A percentile compares a stretch with the other conserved stretches of the same genome.
These are phyloP conservation scores for Corchorus olitorius DNA, from an alignment of 345 rosid genomes.

Conservation along the genomic window DNA sequence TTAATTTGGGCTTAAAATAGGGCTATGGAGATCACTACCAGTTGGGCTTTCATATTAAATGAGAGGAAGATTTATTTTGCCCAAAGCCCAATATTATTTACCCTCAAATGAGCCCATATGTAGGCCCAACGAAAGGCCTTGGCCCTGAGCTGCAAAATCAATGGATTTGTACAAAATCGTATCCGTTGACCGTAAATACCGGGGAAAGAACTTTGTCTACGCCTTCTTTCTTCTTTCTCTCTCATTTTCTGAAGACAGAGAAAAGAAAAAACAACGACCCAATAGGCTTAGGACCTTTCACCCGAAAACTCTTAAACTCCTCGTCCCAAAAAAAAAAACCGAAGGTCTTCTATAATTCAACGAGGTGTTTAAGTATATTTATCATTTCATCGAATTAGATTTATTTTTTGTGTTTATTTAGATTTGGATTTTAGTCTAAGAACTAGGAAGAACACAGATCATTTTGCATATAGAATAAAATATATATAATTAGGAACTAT, in stretches of 20 bases:
- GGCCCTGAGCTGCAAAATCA: not conserved
- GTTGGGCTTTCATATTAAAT: not conserved
- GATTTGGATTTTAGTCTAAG: slow-evolving; percentile 1
- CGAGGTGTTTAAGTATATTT: slow-evolving; percentile 6
- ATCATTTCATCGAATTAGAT: not conserved
- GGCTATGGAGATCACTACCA: not conserved
- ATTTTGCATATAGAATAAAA: not conserved
- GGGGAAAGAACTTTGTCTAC: not conserved
- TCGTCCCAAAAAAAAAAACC: not conserved
- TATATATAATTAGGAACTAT: slow-evolving; percentile 23
- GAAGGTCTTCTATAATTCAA: not conserved
- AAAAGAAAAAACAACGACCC: not conserved
- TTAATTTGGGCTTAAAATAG: not conserved
- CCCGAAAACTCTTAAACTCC: not conserved
- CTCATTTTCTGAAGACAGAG: not conserved
- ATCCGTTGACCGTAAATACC: not conserved
- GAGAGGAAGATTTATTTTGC: not conserved
- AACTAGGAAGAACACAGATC: not conserved
- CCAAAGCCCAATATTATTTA: not conserved
- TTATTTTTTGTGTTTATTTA: not conserved
- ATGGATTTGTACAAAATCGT: not conserved
- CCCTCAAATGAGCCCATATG: not conserved
- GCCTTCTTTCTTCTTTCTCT: not conserved
- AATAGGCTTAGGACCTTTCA: not conserved
- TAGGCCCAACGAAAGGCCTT: not conserved